Evolutionary conservation across 2,329 filamentous ascomycete species (phyloP).

Genomic region (Fusarium sublunatum): DNA sequence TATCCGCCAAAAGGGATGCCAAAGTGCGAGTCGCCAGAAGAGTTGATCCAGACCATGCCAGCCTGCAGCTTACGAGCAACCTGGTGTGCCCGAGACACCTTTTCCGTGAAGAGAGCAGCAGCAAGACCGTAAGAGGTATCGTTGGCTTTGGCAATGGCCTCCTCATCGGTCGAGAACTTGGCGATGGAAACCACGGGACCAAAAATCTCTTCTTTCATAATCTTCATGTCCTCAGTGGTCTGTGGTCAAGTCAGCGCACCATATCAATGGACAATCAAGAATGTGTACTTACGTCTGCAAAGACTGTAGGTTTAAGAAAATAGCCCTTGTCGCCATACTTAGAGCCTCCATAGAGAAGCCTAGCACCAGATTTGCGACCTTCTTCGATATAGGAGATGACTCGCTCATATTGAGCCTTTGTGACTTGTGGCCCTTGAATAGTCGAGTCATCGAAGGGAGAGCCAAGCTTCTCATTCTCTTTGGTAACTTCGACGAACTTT

Average conservation of each 20-base stretch:
- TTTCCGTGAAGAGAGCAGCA: conserved; percentile 65
- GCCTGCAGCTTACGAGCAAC: conserved; percentile 63
- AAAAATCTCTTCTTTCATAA: conserved; percentile 49
- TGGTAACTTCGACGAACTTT: conserved; percentile 61
- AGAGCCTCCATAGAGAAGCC: conserved; percentile 57
- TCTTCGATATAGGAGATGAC: conserved; percentile 73
- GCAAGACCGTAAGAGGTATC: conserved; percentile 65
- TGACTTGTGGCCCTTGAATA: conserved; percentile 74
- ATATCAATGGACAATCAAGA: conserved; percentile 1
- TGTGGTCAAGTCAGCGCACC: conserved; percentile 35
- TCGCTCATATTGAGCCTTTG: conserved; percentile 71
- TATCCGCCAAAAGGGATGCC: conserved; percentile 48
- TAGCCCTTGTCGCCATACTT: conserved; percentile 44
- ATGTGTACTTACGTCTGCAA: conserved; percentile 40
- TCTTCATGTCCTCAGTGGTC: conserved; percentile 44
- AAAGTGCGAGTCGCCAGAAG: conserved; percentile 43
- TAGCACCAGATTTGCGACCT: conserved; percentile 72
- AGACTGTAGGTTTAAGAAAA: conserved; percentile 46
- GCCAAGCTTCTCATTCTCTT: conserved; percentile 66
- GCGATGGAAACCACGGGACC: conserved; percentile 46
- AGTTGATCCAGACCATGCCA: conserved; percentile 58
- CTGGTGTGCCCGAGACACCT: conserved; percentile 56
- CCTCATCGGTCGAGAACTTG: conserved; percentile 42
- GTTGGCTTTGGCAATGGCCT: conserved; percentile 46
- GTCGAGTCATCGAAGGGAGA: conserved; percentile 71